Base-by-base conservation (phyloP, 495 filamentous ascomycete genomes). In the Penicillium angulare region DNA sequence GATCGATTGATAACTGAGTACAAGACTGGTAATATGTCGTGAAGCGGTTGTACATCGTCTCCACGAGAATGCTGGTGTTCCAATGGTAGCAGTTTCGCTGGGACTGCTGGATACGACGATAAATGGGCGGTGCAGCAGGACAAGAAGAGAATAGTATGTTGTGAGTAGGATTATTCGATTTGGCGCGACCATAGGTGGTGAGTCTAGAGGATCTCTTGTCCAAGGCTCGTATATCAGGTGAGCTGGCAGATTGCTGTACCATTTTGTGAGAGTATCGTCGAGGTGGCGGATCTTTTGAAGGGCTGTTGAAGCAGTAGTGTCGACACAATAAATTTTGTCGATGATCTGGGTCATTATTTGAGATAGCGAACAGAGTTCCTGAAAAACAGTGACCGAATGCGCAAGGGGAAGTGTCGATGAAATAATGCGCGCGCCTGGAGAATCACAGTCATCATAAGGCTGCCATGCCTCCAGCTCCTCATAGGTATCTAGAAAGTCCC, bases 401-500 rank as follows among this genome's bases (percentile, higher is more conserved):
- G 33, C 16, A n/a, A n/a, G n/a, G 5, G 47, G 5, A 8, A 10
- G 22, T 16, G 41, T 9, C 10, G 27, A 38, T 16, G 22, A 38
- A 3, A 31, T 20, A 5, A 32, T 1, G 12, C 33, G 12, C 33
- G 13, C 43, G 13, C 21, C 17, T 5, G 21, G 36, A 47, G 26
- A 24, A 45, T 26, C 12, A 15, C 17, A 39, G 44, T 52, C 40
- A 27, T 35, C 21, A n/a, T 44, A 51, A 17, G 49, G 59, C 15
- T 33, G 43, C 56, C 58, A 73, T 7, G 32, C 2, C 18, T 71
- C 67, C 0, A 61, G 44, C 40, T 73, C 70, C 34, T 72, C 70
- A 10, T 49, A 60, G 4, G 41, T 54, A 29, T 72, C 69, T 4
- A 63, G 16, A 5, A 69, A 56, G 3, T 55, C 47, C 12, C 49